A percentile compares a stretch with the other conserved stretches of the same genome.
Evolutionary conservation across 2,329 filamentous ascomycete genomes (phyloP).

Genomic region (Venturia asperata): DNA sequence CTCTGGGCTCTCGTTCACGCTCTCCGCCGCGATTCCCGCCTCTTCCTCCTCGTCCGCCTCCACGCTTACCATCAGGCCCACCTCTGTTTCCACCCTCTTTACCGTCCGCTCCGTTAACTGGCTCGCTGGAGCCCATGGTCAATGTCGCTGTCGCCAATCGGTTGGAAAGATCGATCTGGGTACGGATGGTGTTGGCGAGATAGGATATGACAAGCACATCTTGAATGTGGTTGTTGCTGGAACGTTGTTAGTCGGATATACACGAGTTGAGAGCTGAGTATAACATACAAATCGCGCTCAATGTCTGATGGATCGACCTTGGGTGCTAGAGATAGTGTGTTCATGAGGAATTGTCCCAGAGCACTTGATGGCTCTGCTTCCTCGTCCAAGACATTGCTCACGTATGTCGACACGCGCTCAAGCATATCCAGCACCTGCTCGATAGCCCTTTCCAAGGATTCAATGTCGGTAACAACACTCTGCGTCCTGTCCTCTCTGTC

Average conservation of each 20-base stretch:
- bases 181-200: conserved; percentile 96
- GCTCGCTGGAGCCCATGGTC: conserved; percentile 40
- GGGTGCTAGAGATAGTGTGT: conserved; percentile 82
- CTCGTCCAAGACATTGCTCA: conserved; percentile 90
- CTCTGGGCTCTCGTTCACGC: conserved; percentile 20
- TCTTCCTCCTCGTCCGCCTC: conserved; percentile 27
- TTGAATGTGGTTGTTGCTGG: conserved; percentile 95
- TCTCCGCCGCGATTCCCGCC: conserved; percentile 22
- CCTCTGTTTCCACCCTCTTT: conserved; percentile 25
- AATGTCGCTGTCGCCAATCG: conserved; percentile 64
- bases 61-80: conserved; percentile 28
- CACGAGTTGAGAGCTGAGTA: not conserved
- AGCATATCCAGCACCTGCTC: conserved; percentile 85
- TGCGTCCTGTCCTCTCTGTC: conserved; percentile 68
- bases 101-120: conserved; percentile 25
- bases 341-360: conserved; percentile 90
- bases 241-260: conserved; percentile 27
- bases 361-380: conserved; percentile 83
- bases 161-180: conserved; percentile 97
- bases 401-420: conserved; percentile 85
- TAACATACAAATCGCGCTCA: conserved; percentile 78
- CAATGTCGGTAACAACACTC: conserved; percentile 76
- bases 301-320: conserved; percentile 89
- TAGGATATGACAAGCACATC: conserved; percentile 98
- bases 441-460: conserved; percentile 76